Base-by-base conservation (phyloP, 2,329 filamentous ascomycete species). In the Pseudogymnoascus pannorum region DNA sequence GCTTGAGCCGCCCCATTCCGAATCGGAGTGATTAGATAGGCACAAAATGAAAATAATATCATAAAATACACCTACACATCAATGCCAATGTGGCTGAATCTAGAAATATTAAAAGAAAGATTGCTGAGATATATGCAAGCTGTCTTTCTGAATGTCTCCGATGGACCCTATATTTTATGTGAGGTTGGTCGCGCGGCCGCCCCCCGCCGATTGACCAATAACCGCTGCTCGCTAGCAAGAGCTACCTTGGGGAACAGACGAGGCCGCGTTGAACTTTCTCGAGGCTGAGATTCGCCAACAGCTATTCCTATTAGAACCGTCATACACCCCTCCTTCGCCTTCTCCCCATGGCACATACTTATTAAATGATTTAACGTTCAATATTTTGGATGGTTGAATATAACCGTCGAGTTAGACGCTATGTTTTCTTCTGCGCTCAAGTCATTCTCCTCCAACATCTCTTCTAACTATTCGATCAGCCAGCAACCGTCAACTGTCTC, bases 351-450 rank as follows among this genome's bases (percentile, higher is more conserved):
- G 48, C 48, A 24, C 44, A 22, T 54, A 54, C 44, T 11, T 54
- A 12, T 18, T 54, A 6, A 29, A 54, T 26, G 26, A 31, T 31
- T 54, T 54, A 31, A 18, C 12, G 18, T 54, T 54, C 14, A 54
- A 54, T 54, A 54, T 54, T 26, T 14, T n/a, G 31, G 48, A 54
- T 54, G 48, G 48, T 54, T 54, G 48, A 54, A 18, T 54, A 54
- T 54, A 54, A 31, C 31, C 48, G 48, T 54, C n/a, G 31, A 54
- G 2, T 31, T 54, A 12, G 20, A 63, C 73, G 83, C 72, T 74
- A 97, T 97, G 92, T 96, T 97, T 76, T 91, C 91, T 72, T 92
- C 87, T 65, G 91, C 91, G 66, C 83, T 97, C 73, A 97, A 97
- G 77, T 95, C 93, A 66, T 93, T 97, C 74, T 88, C 87, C 66